phyloP scores from a whole-genome alignment of 2,329 filamentous ascomycete genomes.

The Venturia oleaginea region DNA sequence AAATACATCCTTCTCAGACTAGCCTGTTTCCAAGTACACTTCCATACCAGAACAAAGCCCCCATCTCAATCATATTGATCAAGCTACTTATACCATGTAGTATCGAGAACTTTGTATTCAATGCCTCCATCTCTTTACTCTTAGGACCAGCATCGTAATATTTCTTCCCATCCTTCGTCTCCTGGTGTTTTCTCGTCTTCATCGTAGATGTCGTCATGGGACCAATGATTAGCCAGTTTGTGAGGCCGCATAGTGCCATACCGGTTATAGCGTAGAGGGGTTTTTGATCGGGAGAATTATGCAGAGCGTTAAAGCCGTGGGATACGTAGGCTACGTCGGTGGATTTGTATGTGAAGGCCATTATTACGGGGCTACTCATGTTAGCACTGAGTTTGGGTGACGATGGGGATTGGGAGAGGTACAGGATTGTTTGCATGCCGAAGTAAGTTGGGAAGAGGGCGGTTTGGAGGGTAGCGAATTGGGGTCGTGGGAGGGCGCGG shows the following conservation, averaged over 20 bases:
- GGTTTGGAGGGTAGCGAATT: conserved; percentile 74
- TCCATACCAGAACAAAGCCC: conserved; percentile 68
- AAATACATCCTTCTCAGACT: background rate
- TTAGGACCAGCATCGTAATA: conserved; percentile 68
- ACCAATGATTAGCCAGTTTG: conserved; percentile 63
- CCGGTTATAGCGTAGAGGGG: conserved; percentile 51
- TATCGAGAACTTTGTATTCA: conserved; percentile 51
- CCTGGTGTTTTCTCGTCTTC: conserved; percentile 68
- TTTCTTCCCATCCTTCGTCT: conserved; percentile 82
- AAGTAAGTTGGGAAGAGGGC: conserved; percentile 87
- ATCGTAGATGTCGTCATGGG: conserved; percentile 69
- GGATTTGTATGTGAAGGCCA: conserved; percentile 75
- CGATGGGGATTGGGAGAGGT: background rate
- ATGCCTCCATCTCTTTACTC: conserved; percentile 68
- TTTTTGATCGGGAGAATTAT: conserved; percentile 17
- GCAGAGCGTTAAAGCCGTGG: background rate
- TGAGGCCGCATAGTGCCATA: conserved; percentile 60
- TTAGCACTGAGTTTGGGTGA: background rate
- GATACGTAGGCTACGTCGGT: conserved; percentile 61
- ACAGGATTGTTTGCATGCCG: conserved; percentile 63
- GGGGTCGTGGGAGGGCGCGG: conserved; percentile 63
- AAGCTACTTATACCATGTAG: conserved; percentile 76
- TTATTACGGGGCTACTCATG: conserved; percentile 44
- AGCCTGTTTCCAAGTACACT: conserved; percentile 60
- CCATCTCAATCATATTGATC: conserved; percentile 63